Conservation (phyloP, 2,329 filamentous ascomycete genomes). For the Sclerotinia borealis region DNA sequence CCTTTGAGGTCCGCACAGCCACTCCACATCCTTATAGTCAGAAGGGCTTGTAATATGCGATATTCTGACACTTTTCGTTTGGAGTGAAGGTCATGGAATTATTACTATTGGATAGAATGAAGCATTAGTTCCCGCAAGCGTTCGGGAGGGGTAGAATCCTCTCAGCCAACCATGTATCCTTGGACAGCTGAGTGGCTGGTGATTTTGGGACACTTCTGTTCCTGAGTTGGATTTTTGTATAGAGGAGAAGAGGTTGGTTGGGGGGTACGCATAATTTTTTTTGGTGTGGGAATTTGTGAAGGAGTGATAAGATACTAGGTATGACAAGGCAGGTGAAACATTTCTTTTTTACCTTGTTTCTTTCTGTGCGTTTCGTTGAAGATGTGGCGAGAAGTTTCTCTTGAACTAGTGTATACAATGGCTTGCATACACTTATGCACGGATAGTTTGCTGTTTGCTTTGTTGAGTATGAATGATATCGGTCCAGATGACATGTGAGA, state of each 20-base stretch:
- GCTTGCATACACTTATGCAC: neutral
- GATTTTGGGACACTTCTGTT: neutral
- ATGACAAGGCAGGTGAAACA: neutral
- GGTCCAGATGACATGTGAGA: neutral
- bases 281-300: neutral
- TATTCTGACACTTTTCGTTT: neutral
- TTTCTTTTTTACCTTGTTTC: neutral
- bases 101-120: neutral
- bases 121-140: neutral
- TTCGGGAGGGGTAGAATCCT: neutral
- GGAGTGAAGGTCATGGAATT: neutral
- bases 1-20: neutral
- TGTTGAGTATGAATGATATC: neutral
- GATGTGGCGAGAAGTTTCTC: neutral
- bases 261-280: neutral
- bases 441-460: neutral
- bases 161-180: neutral
- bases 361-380: neutral
- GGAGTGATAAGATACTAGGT: neutral
- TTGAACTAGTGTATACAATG: neutral
- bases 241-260: neutral
- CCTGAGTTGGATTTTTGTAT: neutral
- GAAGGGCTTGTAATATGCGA: neutral
- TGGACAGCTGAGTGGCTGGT: slow-evolving; percentile 5
- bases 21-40: neutral